phyloP scores from a whole-genome alignment of 768 basidiomycete genomes.

The Crucibulum laeve region DNA sequence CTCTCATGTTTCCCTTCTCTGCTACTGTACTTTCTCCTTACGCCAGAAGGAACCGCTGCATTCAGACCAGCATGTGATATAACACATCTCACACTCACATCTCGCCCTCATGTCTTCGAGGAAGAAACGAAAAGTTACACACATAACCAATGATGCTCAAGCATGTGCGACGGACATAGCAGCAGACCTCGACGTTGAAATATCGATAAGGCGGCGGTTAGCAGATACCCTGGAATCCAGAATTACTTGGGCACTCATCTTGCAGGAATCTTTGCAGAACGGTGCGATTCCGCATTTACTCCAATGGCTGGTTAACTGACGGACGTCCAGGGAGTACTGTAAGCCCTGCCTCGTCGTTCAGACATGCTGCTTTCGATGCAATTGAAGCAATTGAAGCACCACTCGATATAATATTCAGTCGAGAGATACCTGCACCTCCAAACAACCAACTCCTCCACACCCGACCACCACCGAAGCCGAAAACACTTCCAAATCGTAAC shows the following conservation, averaged over 20 bases:
- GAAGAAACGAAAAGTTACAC: constrained; percentile 7
- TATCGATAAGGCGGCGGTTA: constrained; percentile 36
- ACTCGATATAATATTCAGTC: constrained; percentile 30
- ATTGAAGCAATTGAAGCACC: constrained; percentile 34
- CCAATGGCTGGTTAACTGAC: not conserved
- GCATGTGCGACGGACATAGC: constrained; percentile 18
- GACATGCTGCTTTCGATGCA: constrained; percentile 36
- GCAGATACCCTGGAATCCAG: constrained; percentile 36
- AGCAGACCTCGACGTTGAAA: constrained; percentile 43
- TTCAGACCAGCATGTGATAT: not conserved
- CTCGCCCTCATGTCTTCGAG: constrained; percentile 1
- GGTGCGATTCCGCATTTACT: constrained; percentile 12
- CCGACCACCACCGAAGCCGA: constrained; percentile 21
- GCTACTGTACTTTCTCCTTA: not conserved
- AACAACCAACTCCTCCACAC: constrained; percentile 14
- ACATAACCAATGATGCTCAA: not conserved
- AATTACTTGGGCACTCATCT: constrained; percentile 42
- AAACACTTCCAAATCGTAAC: constrained; percentile 11
- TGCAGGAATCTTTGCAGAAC: constrained; percentile 32
- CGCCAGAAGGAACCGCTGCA: not conserved
- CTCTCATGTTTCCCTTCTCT: too few species aligned
- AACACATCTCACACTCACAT: not conserved
- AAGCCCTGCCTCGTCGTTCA: constrained; percentile 21
- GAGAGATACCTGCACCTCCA: constrained; percentile 21
- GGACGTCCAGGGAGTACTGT: constrained; percentile 1